These are phyloP conservation scores for Zopfia rhizophila DNA, from an alignment of 2,329 filamentous ascomycete genomes.

Conservation along the genomic window DNA sequence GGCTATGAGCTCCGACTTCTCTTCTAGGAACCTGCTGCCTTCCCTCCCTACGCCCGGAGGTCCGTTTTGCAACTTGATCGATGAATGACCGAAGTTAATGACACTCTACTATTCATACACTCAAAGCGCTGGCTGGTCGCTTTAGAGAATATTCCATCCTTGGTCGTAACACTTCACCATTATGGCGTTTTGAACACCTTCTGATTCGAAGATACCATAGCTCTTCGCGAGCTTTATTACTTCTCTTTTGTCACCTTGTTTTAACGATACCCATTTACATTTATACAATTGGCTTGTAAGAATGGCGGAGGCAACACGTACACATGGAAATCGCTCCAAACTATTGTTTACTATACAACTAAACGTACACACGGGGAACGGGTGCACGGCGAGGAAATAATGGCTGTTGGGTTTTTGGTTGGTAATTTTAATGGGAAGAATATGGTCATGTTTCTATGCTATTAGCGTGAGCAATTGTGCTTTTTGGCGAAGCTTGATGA, in stretches of 20 bases:
- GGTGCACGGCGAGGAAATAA: neutral
- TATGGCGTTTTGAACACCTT: constrained; percentile 32
- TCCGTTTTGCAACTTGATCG: constrained; percentile 7
- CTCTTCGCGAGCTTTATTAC: constrained; percentile 29
- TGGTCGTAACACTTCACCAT: constrained; percentile 16
- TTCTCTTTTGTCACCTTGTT: constrained; percentile 36
- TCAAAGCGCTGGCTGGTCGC: constrained; percentile 29
- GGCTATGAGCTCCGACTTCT: constrained; percentile 62
- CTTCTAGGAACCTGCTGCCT: constrained; percentile 45
- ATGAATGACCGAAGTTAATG: constrained; percentile 39
- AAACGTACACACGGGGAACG: constrained; percentile 3
- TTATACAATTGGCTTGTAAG: constrained; percentile 19
- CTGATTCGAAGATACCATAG: constrained; percentile 40
- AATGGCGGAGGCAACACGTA: constrained; percentile 6
- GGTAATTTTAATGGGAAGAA: no score
- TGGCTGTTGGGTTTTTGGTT: neutral
- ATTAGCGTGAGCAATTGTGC: no score
- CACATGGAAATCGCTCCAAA: neutral
- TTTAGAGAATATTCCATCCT: constrained; percentile 11
- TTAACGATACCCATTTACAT: constrained; percentile 51
- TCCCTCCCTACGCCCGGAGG: constrained; percentile 16
- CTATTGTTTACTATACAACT: neutral
- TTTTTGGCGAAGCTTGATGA: no score
- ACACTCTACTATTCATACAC: constrained; percentile 45
- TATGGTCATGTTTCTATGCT: no score